These are phyloP conservation scores for Ophiostoma sp. DNA, from an alignment of 2,329 filamentous ascomycete genomes.

Conservation along the genomic window DNA sequence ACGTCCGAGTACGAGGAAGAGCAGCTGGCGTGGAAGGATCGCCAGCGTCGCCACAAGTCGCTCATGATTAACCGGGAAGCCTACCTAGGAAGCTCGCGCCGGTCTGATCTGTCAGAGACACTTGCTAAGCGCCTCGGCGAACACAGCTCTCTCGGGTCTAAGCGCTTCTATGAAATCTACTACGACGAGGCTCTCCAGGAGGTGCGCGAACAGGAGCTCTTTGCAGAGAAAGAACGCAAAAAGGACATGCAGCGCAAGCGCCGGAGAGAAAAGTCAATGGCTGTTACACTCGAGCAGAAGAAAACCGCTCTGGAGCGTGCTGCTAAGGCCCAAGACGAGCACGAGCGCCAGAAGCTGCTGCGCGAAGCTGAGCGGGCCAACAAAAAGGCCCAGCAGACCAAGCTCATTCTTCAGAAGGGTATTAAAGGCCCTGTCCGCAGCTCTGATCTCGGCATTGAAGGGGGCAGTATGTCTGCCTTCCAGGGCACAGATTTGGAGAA, in stretches of 20 bases:
- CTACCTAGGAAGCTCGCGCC: slow-evolving; percentile 57
- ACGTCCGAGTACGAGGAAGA: slow-evolving; percentile 42
- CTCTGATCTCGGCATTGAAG: slow-evolving; percentile 70
- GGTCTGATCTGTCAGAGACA: slow-evolving; percentile 53
- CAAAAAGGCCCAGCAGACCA: slow-evolving; percentile 88
- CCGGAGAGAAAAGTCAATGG: slow-evolving; percentile 91
- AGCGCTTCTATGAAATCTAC: slow-evolving; percentile 69
- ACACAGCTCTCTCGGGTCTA: slow-evolving; percentile 66
- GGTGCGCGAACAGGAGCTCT: slow-evolving; percentile 82
- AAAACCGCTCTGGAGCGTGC: slow-evolving; percentile 75
- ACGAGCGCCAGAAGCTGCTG: slow-evolving; percentile 72
- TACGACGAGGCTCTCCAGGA: slow-evolving; percentile 77
- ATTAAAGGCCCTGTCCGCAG: slow-evolving; percentile 69
- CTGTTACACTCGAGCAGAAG: slow-evolving; percentile 85
- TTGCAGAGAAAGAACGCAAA: slow-evolving; percentile 96
- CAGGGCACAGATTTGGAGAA: slow-evolving; percentile 58
- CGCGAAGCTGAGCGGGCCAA: slow-evolving; percentile 83
- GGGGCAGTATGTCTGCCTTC: slow-evolving; percentile 80
- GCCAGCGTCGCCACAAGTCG: slow-evolving; percentile 60
- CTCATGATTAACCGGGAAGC: slow-evolving; percentile 57
- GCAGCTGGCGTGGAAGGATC: slow-evolving; percentile 47
- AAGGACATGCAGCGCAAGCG: slow-evolving; percentile 99
- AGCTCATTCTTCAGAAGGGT: slow-evolving; percentile 78
- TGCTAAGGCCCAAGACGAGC: slow-evolving; percentile 71
- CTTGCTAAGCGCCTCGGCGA: slow-evolving; percentile 58